These are phyloP conservation scores for Fusarium goolgardi DNA, from an alignment of 2,329 filamentous ascomycete species.

Conservation along the genomic window DNA sequence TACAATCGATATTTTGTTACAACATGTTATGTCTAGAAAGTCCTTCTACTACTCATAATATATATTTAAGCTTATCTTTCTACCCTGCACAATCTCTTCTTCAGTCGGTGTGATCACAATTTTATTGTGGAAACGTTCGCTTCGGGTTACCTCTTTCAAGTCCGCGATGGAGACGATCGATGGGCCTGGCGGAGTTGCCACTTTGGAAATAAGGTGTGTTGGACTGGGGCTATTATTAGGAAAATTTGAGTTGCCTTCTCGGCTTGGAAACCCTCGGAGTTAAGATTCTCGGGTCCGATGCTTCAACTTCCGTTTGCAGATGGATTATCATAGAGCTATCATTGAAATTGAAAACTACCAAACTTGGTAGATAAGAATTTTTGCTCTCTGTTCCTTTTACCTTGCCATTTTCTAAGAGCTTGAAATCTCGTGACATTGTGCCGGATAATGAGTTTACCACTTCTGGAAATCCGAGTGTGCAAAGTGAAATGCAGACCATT, in stretches of 20 bases:
- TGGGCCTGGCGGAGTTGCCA: conserved; percentile 30
- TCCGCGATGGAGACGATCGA: conserved; percentile 17
- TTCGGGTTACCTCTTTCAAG: conserved; percentile 29
- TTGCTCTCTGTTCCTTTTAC: background rate
- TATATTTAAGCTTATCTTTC: conserved; percentile 17
- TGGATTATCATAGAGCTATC: background rate
- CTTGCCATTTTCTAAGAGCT: background rate
- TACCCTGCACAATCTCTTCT: conserved; percentile 11
- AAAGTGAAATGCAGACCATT: background rate
- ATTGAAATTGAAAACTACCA: background rate
- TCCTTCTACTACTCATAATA: background rate
- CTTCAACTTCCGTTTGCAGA: background rate
- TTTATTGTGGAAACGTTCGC: conserved; percentile 36
- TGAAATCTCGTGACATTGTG: background rate
- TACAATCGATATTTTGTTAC: background rate
- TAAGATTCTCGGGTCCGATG: background rate
- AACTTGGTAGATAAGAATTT: background rate
- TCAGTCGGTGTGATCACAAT: conserved; percentile 36
- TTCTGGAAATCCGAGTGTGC: background rate
- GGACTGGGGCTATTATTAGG: conserved; percentile 6
- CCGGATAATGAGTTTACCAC: no score
- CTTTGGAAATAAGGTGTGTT: conserved; percentile 10
- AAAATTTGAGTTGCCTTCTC: background rate
- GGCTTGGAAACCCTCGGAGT: background rate
- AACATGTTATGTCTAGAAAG: no score